Evolutionary conservation across 257 asterid genomes (phyloP), one percentile per base, ranked within the genome.

Genomic region (Agastache rugosa): DNA sequence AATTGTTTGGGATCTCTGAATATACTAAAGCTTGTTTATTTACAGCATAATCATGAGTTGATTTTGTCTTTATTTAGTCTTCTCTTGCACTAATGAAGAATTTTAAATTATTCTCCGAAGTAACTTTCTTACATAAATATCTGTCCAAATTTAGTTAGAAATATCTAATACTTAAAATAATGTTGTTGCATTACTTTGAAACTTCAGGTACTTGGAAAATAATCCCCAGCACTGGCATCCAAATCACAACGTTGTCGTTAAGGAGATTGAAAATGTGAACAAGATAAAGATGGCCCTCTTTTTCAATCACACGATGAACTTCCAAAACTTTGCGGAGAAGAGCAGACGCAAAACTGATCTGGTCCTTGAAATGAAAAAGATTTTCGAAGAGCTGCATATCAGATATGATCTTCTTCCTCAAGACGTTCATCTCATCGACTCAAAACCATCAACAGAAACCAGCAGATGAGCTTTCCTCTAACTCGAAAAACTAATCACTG

Each of bases 241-340:
- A 1, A 87, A 89, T 80, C 99, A 94, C 87, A 94, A 65, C 42
- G 75, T 94, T 39, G 95, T 89, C 44, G 98, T 92, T 75, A 90
- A 86, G 85, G 99, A 92, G 84, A 92, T 94, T 20, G 97, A 94
- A 69, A 87, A 92, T 12, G 83, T 90, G 84, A 92, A 94, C 89
- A 92, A 94, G 88, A 87, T 94, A 31, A 92, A 90, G 86, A 90
- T 94, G 93, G 92, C 82, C 27, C 67, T 94, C 62, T 86, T 60
- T 75, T 85, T 92, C 82, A 94, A 87, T 59, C 98, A 94, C 76
- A 94, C 96, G 5, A 92, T 94, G 96, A 92, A 94, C 92, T 94
- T 94, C 76, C 99, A 94, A 75, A 72, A 94, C 77, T 84, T 29
- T 16, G 60, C 85, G 0, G 98, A 94, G 88, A 92, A 78, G 89